Percentiles rank a stretch among this genome's conserved stretches.
These are phyloP conservation scores for Eleusine coracana DNA, from an alignment of 176 grass and related monocot genomes.

Conservation along the genomic window DNA sequence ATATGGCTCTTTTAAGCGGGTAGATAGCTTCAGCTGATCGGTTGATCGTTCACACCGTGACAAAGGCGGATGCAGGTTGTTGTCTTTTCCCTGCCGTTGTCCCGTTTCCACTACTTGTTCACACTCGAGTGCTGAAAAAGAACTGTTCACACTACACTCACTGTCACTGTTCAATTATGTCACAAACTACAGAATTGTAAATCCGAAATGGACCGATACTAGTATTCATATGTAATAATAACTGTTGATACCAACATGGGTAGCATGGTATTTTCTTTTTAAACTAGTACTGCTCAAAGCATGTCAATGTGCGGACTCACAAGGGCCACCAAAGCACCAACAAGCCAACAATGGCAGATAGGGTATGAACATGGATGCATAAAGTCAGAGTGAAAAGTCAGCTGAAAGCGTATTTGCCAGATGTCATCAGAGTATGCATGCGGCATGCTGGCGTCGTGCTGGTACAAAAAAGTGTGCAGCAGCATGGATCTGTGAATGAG, in stretches of 20 bases:
- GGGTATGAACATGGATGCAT: too few relatives aligned
- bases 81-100: not conserved
- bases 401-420: too few relatives aligned
- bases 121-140: not conserved
- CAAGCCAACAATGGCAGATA: not conserved
- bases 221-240: not conserved
- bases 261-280: too few relatives aligned
- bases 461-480: not conserved
- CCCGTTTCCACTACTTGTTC: not conserved
- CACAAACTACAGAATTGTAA: not conserved
- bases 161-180: not conserved
- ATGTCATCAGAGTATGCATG: too few relatives aligned
- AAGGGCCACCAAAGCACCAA: too few relatives aligned
- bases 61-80: not conserved
- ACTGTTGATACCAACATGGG: too few relatives aligned
- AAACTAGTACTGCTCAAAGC: too few relatives aligned
- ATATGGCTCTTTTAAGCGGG: too few relatives aligned
- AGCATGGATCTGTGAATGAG: conserved; percentile 21
- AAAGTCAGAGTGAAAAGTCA: too few relatives aligned
- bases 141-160: not conserved
- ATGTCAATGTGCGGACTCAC: too few relatives aligned
- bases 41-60: not conserved
- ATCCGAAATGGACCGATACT: not conserved
- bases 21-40: not conserved
- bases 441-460: too few relatives aligned